These are phyloP conservation scores for Coprinopsis cinerea DNA, from an alignment of 768 basidiomycete genomes.

Conservation along the genomic window DNA sequence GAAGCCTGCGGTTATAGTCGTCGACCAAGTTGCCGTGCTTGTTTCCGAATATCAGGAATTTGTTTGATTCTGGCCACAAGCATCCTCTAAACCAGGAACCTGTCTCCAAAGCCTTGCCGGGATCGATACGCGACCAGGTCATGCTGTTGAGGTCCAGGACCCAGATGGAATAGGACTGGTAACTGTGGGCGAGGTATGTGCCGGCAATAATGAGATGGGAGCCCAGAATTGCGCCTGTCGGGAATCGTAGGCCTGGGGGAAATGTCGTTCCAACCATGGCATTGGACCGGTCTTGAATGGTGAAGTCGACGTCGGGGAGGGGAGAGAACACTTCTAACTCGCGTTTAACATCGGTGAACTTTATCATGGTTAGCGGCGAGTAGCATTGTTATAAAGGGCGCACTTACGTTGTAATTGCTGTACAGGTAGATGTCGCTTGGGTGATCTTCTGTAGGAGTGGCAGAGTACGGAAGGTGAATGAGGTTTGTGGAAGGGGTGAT, in stretches of 20 bases:
- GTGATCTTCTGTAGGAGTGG: constrained; percentile 61
- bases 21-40: constrained; percentile 81
- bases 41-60: constrained; percentile 90
- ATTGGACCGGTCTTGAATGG: constrained; percentile 72
- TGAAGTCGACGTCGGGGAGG: constrained; percentile 67
- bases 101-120: constrained; percentile 74
- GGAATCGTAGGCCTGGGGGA: constrained; percentile 94
- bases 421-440: constrained; percentile 88
- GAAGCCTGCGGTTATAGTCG: constrained; percentile 85
- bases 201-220: constrained; percentile 91
- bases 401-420: constrained; percentile 89
- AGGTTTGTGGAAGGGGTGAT: constrained; percentile 55
- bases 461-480: constrained; percentile 72
- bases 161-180: constrained; percentile 96
- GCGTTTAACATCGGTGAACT: constrained; percentile 94
- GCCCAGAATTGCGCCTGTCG: constrained; percentile 88
- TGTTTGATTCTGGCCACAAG: constrained; percentile 78
- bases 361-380: constrained; percentile 10
- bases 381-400: constrained; percentile 3
- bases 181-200: constrained; percentile 90
- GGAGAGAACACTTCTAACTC: constrained; percentile 92
- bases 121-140: constrained; percentile 85
- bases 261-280: constrained; percentile 77
- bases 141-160: constrained; percentile 80
- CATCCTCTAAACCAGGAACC: constrained; percentile 97